Base-by-base conservation (phyloP, 306 rosid species). In the Casuarina equisetifolia region DNA sequence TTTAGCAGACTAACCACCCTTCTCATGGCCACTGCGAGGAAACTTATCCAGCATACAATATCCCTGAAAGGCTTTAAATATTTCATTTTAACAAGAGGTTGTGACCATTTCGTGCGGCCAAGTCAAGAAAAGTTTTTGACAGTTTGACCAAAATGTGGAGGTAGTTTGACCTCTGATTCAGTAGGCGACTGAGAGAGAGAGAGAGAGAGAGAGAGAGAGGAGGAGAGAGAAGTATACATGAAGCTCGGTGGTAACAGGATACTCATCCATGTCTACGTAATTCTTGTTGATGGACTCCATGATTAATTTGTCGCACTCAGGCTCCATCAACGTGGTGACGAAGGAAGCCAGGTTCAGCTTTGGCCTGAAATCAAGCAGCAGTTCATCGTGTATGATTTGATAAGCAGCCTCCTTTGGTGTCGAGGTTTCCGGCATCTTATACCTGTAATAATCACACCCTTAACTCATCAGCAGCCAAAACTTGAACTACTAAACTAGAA, bases 291-390 rank as follows among this genome's bases (percentile, higher is more conserved):
- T 82, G 58, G 96, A 90, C 70, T 86, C 95, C 93, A 92, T 85
- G 32, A 92, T 86, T 51, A 92, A 90, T 63, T 79, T 86, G 58
- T 92, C 86, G 32, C 93, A 89, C 69, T 92, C 93, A 11, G 91
- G 90, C 80, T 92, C 96, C 97, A 92, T 92, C 70, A 86, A 85
- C 20, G 97, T 90, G 6, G 96, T 92, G 36, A 92, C 96, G 70
- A 92, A 92, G 32, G 97, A 90, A 35, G 97, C 97, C 82, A 92
- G 59, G 81, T 92, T 92, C 10, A 88, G 80, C 86, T 86, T 81
- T 16, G 97, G 97, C 74, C 69, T 83, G 6, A 82, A 89, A 61
- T 92, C 97, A 5, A 88, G 82, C 81, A 74, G 62, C 78, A 92
- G 59, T 84, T 92, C 96, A n/a, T 92, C 91, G 50, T 79, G 86